A percentile compares a stretch with the other conserved stretches of the same genome.
Conservation (phyloP, 2,329 filamentous ascomycete species). For the Colletotrichum agaves region DNA sequence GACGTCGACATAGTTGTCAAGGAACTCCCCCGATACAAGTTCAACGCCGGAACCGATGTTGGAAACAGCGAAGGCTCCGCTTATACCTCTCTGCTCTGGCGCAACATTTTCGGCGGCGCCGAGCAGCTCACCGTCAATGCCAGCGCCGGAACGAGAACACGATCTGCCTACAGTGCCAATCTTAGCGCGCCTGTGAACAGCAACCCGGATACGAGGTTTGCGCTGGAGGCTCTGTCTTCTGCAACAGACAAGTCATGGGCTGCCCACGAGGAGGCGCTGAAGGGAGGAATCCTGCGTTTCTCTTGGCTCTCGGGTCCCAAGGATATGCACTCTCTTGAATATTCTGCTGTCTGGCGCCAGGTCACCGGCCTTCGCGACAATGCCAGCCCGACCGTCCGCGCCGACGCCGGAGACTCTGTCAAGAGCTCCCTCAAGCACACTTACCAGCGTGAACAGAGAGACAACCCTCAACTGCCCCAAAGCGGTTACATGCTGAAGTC, state of each 20-base stretch:
- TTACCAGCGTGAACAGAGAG: slow-evolving; percentile 82
- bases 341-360: slow-evolving; percentile 88
- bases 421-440: slow-evolving; percentile 89
- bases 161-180: slow-evolving; percentile 89
- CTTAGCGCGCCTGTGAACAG: slow-evolving; percentile 83
- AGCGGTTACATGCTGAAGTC: slow-evolving; percentile 84
- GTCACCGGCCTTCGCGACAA: slow-evolving; percentile 80
- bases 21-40: slow-evolving; percentile 84
- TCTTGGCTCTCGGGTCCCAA: slow-evolving; percentile 67
- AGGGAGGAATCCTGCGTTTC: slow-evolving; percentile 80
- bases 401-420: slow-evolving; percentile 88
- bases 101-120: slow-evolving; percentile 94
- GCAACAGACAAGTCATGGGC: slow-evolving; percentile 92
- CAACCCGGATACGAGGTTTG: slow-evolving; percentile 83
- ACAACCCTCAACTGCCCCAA: slow-evolving; percentile 86
- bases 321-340: slow-evolving; percentile 81
- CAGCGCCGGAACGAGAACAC: slow-evolving; percentile 87
- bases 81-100: slow-evolving; percentile 85
- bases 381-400: slow-evolving; percentile 84
- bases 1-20: slow-evolving; percentile 85
- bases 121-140: slow-evolving; percentile 90
- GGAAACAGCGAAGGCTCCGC: slow-evolving; percentile 95
- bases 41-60: slow-evolving; percentile 95
- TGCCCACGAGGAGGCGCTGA: slow-evolving; percentile 89
- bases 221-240: slow-evolving; percentile 83